Base-by-base conservation (phyloP, 148 eudicot genomes). In the Rhododendron henanense region DNA sequence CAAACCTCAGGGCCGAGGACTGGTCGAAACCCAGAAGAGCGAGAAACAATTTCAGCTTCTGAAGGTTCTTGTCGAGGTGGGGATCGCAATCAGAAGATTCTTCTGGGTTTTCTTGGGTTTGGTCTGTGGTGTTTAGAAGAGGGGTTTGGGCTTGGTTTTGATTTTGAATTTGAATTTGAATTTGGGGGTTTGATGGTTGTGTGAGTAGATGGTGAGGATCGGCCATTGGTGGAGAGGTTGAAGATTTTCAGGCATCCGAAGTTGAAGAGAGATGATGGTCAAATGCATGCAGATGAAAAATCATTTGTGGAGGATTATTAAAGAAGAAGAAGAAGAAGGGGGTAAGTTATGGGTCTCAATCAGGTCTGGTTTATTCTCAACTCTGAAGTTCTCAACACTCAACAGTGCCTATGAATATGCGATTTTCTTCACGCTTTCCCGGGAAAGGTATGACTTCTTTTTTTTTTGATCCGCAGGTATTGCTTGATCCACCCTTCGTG, bases 21-120 rank as follows among this genome's bases (percentile, higher is more conserved):
- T 90, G 91, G 39, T 85, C 80, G 61, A 86, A 91, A 11, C 93
- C 93, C 86, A 91, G 28, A 2, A 91, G 19, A 78, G 84, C 11
- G 13, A 91, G 86, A 37, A 78, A 89, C 9, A 55, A 82, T 59
- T 91, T 88, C 5, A 91, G 82, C 69, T 61, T 78, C 55, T 69
- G 82, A 75, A 91, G 90, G 85, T 83, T 69, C 35, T 82, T 82
- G 25, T 91, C 90, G 41, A 91, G 85, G 57, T 47, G 74, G 65
- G 88, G 83, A 35, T 89, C 86, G 6, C 63, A 77, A 76, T 86
- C 79, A 11, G 50, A 47, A 9, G 50, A 47, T 9, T 81, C 79
- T 48, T 87, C 84, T 81, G 63, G 88, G 33, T 82, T 13, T 69
- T 63, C 78, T 85, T 55, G 85, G 77, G 77, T 2, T 84, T 81